These are phyloP conservation scores for Cryomyces antarcticus DNA, from an alignment of 495 filamentous ascomycete genomes.

Conservation along the genomic window DNA sequence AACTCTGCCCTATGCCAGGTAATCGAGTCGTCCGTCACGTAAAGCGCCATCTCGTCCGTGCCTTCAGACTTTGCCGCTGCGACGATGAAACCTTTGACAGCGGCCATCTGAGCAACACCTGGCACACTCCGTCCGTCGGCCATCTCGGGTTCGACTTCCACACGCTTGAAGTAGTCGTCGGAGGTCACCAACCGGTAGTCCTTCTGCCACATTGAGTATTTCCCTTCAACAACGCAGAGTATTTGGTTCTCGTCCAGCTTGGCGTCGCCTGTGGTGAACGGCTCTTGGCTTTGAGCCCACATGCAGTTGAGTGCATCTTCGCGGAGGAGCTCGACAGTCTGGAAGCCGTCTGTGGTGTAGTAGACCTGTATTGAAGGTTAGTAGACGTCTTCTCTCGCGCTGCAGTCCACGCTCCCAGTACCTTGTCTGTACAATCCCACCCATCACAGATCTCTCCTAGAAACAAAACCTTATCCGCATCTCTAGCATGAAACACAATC, in stretches of 20 bases:
- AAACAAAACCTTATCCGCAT: constrained; percentile 67
- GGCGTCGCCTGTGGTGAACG: constrained; percentile 45
- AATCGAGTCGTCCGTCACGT: constrained; percentile 54
- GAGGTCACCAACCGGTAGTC: constrained; percentile 62
- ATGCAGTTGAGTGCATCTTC: constrained; percentile 48
- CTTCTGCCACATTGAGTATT: constrained; percentile 35
- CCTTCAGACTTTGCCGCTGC: constrained; percentile 57
- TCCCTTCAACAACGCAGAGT: constrained; percentile 58
- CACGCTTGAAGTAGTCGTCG: constrained; percentile 25
- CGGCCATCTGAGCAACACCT: constrained; percentile 55
- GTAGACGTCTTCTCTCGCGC: no score
- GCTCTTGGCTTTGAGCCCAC: constrained; percentile 57
- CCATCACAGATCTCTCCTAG: constrained; percentile 44
- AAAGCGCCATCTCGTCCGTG: constrained; percentile 79
- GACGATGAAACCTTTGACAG: constrained; percentile 69
- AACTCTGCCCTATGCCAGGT: constrained; percentile 90
- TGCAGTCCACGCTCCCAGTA: no score
- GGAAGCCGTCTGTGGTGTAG: constrained; percentile 76
- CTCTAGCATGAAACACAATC: constrained; percentile 58
- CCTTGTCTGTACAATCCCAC: constrained; percentile 20
- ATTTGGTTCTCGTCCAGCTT: constrained; percentile 41
- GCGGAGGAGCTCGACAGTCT: constrained; percentile 36
- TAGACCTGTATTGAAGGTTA: constrained; percentile 19
- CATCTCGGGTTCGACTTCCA: constrained; percentile 47
- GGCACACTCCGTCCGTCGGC: constrained; percentile 47